Conservation (phyloP, 495 filamentous ascomycete species). For the Annulohypoxylon stygium region DNA sequence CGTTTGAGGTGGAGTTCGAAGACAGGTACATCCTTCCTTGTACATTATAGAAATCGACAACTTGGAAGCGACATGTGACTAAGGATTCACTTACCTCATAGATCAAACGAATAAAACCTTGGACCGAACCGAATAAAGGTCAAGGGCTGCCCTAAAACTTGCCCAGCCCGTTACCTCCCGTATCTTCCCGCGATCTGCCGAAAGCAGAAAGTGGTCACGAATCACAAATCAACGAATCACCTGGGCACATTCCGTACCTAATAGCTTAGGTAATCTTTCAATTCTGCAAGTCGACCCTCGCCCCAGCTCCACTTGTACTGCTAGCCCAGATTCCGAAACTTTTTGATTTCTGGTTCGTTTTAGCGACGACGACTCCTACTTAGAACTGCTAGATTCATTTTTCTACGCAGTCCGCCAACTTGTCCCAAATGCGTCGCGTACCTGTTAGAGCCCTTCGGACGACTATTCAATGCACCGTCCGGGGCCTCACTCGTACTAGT, state of each 20-base stretch:
- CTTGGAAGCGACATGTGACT: neutral
- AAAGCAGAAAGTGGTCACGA: slow-evolving; percentile 44
- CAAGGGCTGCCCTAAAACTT: too few relatives aligned
- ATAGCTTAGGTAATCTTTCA: slow-evolving; percentile 37
- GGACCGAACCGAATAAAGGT: too few relatives aligned
- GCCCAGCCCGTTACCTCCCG: slow-evolving; percentile 4
- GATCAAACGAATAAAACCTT: neutral
- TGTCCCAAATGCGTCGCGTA: slow-evolving; percentile 62
- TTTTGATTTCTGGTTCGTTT: slow-evolving; percentile 32
- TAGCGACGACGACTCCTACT: slow-evolving; percentile 35
- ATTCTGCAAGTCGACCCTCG: neutral
- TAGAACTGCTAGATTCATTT: slow-evolving; percentile 6
- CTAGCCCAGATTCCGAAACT: slow-evolving; percentile 25
- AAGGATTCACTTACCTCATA: slow-evolving; percentile 1
- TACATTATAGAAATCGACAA: neutral
- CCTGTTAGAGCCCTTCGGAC: slow-evolving; percentile 60
- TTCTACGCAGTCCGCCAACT: slow-evolving; percentile 39
- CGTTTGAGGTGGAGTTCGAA: neutral
- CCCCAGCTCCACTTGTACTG: slow-evolving; percentile 24
- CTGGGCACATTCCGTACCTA: slow-evolving; percentile 4
- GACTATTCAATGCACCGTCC: slow-evolving; percentile 58
- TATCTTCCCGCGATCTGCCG: slow-evolving; percentile 4
- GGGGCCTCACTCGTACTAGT: slow-evolving; percentile 55
- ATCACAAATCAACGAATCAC: neutral
- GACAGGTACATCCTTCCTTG: neutral